These are phyloP conservation scores for Amaranthus palmeri DNA, from an alignment of 148 eudicot genomes.

Conservation along the genomic window DNA sequence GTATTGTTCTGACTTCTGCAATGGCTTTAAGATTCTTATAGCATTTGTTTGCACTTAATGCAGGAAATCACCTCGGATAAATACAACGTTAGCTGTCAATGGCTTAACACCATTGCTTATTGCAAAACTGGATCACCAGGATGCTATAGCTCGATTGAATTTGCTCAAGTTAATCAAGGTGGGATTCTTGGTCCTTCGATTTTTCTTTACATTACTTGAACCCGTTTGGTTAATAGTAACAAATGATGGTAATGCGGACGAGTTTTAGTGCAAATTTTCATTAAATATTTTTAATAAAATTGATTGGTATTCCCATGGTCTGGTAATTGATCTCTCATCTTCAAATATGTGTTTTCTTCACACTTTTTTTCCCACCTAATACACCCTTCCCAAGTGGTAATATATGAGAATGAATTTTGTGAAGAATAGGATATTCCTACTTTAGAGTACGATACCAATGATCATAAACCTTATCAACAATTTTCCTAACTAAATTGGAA, in stretches of 20 bases:
- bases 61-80: constrained; percentile 95
- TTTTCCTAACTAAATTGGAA: too few species aligned
- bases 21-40: constrained; percentile 8
- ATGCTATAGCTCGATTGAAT: constrained; percentile 98
- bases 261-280: too few species aligned
- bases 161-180: constrained; percentile 94
- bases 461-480: too few species aligned
- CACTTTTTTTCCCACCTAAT: too few species aligned
- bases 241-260: too few species aligned
- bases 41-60: constrained; percentile 12
- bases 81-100: constrained; percentile 88
- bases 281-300: not conserved
- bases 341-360: too few species aligned
- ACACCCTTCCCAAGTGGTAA: too few species aligned
- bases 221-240: not conserved
- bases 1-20: not conserved
- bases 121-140: constrained; percentile 90
- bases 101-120: constrained; percentile 92
- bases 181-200: not conserved
- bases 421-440: too few species aligned
- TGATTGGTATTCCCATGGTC: not conserved
- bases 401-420: too few species aligned
- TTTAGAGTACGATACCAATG: too few species aligned
- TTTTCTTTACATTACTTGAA: not conserved
- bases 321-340: too few species aligned